These are phyloP conservation scores for Curvularia hawaiiensis DNA, from an alignment of 2,329 filamentous ascomycete genomes.

Conservation along the genomic window DNA sequence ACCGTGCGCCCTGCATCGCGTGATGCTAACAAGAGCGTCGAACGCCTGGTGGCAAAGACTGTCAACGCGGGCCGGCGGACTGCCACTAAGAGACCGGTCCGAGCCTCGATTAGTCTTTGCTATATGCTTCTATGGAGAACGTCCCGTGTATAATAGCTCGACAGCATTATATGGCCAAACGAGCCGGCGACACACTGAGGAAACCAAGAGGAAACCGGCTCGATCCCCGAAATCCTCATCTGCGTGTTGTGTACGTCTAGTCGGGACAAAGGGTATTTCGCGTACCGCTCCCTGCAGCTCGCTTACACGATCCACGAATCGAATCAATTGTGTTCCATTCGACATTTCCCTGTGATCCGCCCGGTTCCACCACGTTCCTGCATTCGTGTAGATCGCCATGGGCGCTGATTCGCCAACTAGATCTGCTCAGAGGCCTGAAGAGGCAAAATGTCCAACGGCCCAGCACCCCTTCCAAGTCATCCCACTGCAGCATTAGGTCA, in stretches of 20 bases:
- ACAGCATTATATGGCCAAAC: neutral
- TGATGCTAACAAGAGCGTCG: neutral
- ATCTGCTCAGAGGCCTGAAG: neutral
- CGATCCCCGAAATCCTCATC: neutral
- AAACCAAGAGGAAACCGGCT: neutral
- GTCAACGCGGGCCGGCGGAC: neutral
- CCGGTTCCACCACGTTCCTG: conserved; percentile 11
- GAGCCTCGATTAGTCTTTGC: neutral
- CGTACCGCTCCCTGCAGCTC: conserved; percentile 3
- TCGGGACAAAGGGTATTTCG: conserved; percentile 5
- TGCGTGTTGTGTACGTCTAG: neutral
- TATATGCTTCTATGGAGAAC: neutral
- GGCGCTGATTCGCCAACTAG: neutral
- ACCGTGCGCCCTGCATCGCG: conserved; percentile 1
- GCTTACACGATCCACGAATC: conserved; percentile 8
- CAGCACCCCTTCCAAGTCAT: neutral
- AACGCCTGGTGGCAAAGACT: neutral
- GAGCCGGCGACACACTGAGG: neutral
- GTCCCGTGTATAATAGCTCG: too few species aligned
- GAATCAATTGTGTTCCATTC: conserved; percentile 3
- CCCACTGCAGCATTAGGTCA: conserved; percentile 1
- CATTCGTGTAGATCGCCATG: conserved; percentile 7
- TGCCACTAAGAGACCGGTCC: conserved; percentile 6
- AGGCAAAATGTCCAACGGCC: conserved; percentile 1
- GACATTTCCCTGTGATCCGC: conserved; percentile 2